Base-by-base conservation (phyloP, 2,329 filamentous ascomycete genomes). In the Achaetomium macrosporum region DNA sequence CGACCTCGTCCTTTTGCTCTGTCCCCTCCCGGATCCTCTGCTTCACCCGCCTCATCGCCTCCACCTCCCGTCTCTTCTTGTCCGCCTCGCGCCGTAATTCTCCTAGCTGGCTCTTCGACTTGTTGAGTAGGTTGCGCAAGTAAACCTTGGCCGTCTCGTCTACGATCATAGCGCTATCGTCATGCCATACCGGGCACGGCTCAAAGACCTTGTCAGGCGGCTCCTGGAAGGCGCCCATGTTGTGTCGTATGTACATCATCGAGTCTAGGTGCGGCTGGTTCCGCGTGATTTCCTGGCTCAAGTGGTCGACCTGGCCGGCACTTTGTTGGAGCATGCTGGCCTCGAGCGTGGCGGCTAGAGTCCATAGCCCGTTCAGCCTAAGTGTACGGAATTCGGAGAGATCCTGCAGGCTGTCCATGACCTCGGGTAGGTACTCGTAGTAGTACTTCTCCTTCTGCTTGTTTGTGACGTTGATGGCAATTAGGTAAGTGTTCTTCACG, bases 361-460 rank as follows among this genome's bases (percentile, higher is more conserved):
- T 83, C 93, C 95, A 99, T 37, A 97, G 73, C 7, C 79, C 76
- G 68, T 99, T 99, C 59, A 97, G 72, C 64, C 88, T 91, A 46
- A 83, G 70, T 11, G 91, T 90, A 48, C 90, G 83, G 56, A 92
- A 95, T 71, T 99, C 91, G 56, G 88, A 90, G 48, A 99, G 80
- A 63, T 96, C 90, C 74, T 99, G 93, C 53, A 99, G 73, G 62
- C 91, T 91, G 71, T 97, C 89, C 66, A 99, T 79, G 54, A 97
- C 73, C 66, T 97, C 93, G 9, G 93, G 93, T 17, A 99, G 79
- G 68, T 97, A 97, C 69, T 96, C 90, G 67, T 97, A 87, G 66
- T 96, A 99, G 74, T 97, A 97, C 66, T 86, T 89, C 67, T 96
- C 90, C 74, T 97, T 99, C 65, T 96, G 85, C 73, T 93, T 95